Evolutionary conservation across 805 yeast species (phyloP).

Genomic region (Yarrowia porcina): DNA sequence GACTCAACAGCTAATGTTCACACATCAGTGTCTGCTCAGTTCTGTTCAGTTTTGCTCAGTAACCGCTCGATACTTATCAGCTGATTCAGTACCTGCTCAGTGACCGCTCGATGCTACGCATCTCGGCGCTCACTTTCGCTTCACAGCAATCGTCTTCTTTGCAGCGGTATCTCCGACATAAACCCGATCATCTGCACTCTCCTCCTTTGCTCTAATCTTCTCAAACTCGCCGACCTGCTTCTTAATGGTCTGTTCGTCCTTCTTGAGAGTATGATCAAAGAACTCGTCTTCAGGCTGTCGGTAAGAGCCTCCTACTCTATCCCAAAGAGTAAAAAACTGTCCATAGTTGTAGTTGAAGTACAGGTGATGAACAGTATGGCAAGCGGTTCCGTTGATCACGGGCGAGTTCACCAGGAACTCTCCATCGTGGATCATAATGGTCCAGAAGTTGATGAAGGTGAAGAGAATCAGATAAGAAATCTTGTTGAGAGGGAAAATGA

Average conservation of each 20-base stretch:
- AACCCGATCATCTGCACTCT: slow-evolving; percentile 64
- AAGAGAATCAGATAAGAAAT: slow-evolving; percentile 75
- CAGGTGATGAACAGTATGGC: slow-evolving; percentile 95
- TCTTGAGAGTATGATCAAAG: slow-evolving; percentile 61
- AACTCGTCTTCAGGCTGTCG: slow-evolving; percentile 87
- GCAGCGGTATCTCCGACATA: slow-evolving; percentile 43
- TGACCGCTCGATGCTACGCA: no score
- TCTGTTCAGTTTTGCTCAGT: no score
- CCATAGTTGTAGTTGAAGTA: slow-evolving; percentile 98
- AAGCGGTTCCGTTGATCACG: slow-evolving; percentile 93
- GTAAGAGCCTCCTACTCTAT: slow-evolving; percentile 89
- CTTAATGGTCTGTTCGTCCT: slow-evolving; percentile 61
- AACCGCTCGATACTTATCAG: no score
- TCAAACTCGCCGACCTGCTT: slow-evolving; percentile 74
- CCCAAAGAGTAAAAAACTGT: slow-evolving; percentile 98
- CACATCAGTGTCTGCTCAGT: no score
- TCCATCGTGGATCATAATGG: slow-evolving; percentile 98
- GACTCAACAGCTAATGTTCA: no score
- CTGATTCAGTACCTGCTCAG: no score
- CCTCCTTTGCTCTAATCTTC: slow-evolving; percentile 78
- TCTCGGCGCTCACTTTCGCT: neutral
- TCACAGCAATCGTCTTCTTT: neutral
- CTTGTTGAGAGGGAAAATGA: slow-evolving; percentile 89
- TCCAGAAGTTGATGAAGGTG: slow-evolving; percentile 94
- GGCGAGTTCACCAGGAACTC: slow-evolving; percentile 92